A percentile compares a stretch with the other conserved stretches of the same genome.
Conservation (phyloP, 2,329 filamentous ascomycete genomes). For the Paecilomyces sp. region DNA sequence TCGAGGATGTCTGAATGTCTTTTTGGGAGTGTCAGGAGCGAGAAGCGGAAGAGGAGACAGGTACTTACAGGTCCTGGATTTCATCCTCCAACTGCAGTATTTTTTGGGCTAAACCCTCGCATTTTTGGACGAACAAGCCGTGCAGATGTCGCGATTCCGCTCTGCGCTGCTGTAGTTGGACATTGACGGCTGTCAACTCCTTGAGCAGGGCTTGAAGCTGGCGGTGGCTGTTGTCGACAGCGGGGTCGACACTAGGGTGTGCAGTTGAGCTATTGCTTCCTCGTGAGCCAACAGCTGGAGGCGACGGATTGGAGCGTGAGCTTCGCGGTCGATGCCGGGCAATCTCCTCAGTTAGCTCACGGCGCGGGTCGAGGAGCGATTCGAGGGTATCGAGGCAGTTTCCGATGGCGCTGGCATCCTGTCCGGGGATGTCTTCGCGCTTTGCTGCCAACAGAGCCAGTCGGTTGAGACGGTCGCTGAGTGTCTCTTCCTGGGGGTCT, state of each 20-base stretch:
- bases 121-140: slow-evolving; percentile 50
- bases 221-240: slow-evolving; percentile 6
- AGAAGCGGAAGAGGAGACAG: neutral
- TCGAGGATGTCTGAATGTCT: slow-evolving; percentile 25
- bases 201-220: slow-evolving; percentile 16
- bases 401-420: neutral
- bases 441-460: slow-evolving; percentile 4
- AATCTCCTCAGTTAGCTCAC: slow-evolving; percentile 12
- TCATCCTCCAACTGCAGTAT: slow-evolving; percentile 56
- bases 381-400: slow-evolving; percentile 27
- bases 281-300: neutral
- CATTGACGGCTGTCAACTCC: slow-evolving; percentile 18
- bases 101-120: slow-evolving; percentile 51
- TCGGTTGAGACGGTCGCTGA: neutral
- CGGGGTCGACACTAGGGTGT: neutral
- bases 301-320: slow-evolving; percentile 6
- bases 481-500: slow-evolving; percentile 4
- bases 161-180: slow-evolving; percentile 19
- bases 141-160: slow-evolving; percentile 51
- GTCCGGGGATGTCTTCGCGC: neutral
- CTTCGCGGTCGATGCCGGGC: slow-evolving; percentile 10
- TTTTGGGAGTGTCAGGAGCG: neutral
- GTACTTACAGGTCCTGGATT: slow-evolving; percentile 49
- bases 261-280: neutral
- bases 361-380: slow-evolving; percentile 17